A percentile compares a stretch with the other conserved stretches of the same genome.
These are phyloP conservation scores for Sphagnum magellanicum DNA, from an alignment of 228 moss, liverwort and hornwort species.

Conservation along the genomic window DNA sequence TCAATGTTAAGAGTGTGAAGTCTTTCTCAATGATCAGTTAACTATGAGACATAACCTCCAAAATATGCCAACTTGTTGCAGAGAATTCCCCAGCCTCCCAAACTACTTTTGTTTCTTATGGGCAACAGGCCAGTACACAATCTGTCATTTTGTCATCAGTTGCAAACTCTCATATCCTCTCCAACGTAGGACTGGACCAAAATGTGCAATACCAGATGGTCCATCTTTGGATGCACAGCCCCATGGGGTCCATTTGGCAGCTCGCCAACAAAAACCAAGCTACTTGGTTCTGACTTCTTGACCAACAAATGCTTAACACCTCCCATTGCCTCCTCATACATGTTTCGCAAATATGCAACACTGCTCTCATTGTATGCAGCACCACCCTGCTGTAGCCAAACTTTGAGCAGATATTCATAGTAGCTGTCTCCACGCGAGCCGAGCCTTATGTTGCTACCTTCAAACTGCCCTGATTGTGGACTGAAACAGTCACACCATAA, in stretches of 20 bases:
- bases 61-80: too few relatives aligned
- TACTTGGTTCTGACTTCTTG: slow-evolving; percentile 56
- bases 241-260: slow-evolving; percentile 47
- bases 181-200: too few relatives aligned
- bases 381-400: slow-evolving; percentile 98
- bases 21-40: too few relatives aligned
- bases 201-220: slow-evolving; percentile 65
- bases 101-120: too few relatives aligned
- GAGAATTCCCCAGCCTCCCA: too few relatives aligned
- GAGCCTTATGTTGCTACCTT: slow-evolving; percentile 78
- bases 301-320: slow-evolving; percentile 84
- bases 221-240: slow-evolving; percentile 83
- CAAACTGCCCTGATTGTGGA: slow-evolving; percentile 79
- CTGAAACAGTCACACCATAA: slow-evolving; percentile 26
- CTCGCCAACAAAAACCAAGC: slow-evolving; percentile 88
- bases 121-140: too few relatives aligned
- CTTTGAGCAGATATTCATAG: slow-evolving; percentile 96
- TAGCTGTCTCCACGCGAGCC: slow-evolving; percentile 99
- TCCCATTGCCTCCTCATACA: slow-evolving; percentile 97
- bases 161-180: too few relatives aligned
- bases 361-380: slow-evolving; percentile 63
- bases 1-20: background rate
- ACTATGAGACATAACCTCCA: too few relatives aligned
- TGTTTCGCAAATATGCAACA: slow-evolving; percentile 77
- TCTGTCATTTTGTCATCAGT: too few relatives aligned